Evolutionary conservation across 148 eudicot genomes (phyloP), one percentile per base, ranked within the genome.

Genomic region (Euryodendron excelsum): DNA sequence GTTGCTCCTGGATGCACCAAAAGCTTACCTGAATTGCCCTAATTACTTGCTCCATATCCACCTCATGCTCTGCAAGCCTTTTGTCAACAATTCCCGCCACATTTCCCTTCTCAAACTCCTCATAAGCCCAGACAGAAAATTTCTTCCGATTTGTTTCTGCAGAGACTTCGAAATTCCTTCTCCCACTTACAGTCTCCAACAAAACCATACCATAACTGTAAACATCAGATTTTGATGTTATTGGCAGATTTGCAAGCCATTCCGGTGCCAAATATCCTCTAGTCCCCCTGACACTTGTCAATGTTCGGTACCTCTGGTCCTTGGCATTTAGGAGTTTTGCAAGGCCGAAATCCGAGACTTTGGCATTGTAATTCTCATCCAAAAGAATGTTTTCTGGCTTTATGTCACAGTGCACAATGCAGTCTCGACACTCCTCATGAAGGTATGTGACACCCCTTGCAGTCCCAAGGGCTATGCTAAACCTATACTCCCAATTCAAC

Each of bases 1-100:
- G 93, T 65, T 94, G 95, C 78, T 94, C 95, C 80, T 91, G 93
- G 34, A 94, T 94, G 79, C 98, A 94, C 98, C 97, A 94, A 82
- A 94, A 92, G 69, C 98, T 86, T 60, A 91, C 93, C 75, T 77
- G 44, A 62, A 94, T 75, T 14, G 85, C 92, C 62, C 97, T 86
- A 59, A 44, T 69, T 15, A 88, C 90, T 79, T 92, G 93, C 17
- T 84, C 98, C 90, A 88, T 81, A 74, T 87, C 84, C 0, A 86
- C 78, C 66, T 80, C 88, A 44, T 44, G 30, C 4, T 78, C 88
- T 8, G 25, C 50, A 75, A 94, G 87, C 82, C 87, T 86, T n/a
- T 45, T 65, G 71, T 94, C 95, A 1, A 92, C 64, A 62, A 94
- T 82, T 15, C 78, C 80, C 82, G 47, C 75, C 25, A 85, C 52